These are phyloP conservation scores for Vaccinium macrocarpon DNA, from an alignment of 148 eudicot species.

Conservation along the genomic window DNA sequence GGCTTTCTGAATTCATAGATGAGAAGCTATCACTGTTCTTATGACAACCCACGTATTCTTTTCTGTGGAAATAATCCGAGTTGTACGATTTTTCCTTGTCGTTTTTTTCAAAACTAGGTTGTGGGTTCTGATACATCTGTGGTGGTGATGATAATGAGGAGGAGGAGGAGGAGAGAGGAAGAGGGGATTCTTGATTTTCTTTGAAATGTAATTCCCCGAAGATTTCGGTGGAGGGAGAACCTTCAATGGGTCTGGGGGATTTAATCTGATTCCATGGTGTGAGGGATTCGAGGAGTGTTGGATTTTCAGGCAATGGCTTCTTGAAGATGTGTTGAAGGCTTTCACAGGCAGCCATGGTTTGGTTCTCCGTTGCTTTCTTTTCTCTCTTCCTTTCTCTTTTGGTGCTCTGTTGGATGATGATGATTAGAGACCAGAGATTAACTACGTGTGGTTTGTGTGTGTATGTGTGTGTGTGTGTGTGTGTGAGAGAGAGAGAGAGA, in stretches of 20 bases:
- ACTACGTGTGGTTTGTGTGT: neutral
- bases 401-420: constrained; percentile 2
- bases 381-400: neutral
- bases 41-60: constrained; percentile 30
- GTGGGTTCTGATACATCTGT: neutral
- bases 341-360: constrained; percentile 66
- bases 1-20: constrained; percentile 57
- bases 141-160: neutral
- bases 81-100: neutral
- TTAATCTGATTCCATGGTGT: constrained; percentile 49
- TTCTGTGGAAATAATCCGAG: constrained; percentile 9
- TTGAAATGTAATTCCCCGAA: constrained; percentile 65
- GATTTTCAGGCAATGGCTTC: constrained; percentile 34
- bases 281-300: constrained; percentile 37
- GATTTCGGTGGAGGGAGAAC: constrained; percentile 50
- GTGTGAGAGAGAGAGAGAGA: neutral
- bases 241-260: constrained; percentile 36
- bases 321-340: constrained; percentile 72
- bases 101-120: neutral
- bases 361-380: neutral
- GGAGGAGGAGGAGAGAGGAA: neutral
- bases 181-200: constrained; percentile 28
- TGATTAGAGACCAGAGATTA: neutral
- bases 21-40: constrained; percentile 54
- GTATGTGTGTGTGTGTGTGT: too few species aligned